Base-by-base conservation (phyloP, 2,329 filamentous ascomycete genomes). In the Nothomitra cinnamomea region DNA sequence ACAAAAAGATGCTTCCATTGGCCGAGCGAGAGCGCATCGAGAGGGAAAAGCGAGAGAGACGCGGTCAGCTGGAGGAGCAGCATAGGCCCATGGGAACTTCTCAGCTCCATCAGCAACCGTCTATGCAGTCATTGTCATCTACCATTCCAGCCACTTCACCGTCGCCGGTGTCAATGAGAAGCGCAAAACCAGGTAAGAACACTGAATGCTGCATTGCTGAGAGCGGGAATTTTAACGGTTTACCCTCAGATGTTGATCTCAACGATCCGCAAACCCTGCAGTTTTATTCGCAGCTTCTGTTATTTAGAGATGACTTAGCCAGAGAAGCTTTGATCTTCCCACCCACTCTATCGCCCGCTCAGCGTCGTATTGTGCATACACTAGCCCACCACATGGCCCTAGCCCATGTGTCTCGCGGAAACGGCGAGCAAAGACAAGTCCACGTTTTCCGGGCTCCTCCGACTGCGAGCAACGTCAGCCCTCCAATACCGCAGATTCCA, bases 1-100 rank as follows among this genome's bases (percentile, higher is more conserved):
- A 96, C 72, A 98, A 98, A 76, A 96, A 96, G 72, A 96, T 98
- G 92, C 78, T 98, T 3, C 92, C 92, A 0, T 79, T 94, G 59
- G 87, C 89, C 32, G 92, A 96, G 68, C 80, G 92, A 52, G 92
- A 98, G 69, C 80, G 92, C 41, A 96, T 98, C 60, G 92, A 98
- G 68, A 79, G 92, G 4, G 92, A 96, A 69, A 98, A 96, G 79
- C 79, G 92, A 55, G 90, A 96, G 71, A 85, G 92, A 61, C 82
- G 92, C 52, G 92, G 92, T 50, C 92, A 98, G 68, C 77, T 98
- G 12, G 89, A 98, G 68, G 92, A 98, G 69, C 92, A 98, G 68
- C 92, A 98, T 68, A 82, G 89, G 64, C 87, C 71, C 61, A 82
- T 84, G 63, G 69, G 69, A 36, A 63, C 69, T 47, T 70, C 72